Evolutionary conservation across 176 grass and related monocot genomes (phyloP).

Genomic region (Oropetium thomaeum): DNA sequence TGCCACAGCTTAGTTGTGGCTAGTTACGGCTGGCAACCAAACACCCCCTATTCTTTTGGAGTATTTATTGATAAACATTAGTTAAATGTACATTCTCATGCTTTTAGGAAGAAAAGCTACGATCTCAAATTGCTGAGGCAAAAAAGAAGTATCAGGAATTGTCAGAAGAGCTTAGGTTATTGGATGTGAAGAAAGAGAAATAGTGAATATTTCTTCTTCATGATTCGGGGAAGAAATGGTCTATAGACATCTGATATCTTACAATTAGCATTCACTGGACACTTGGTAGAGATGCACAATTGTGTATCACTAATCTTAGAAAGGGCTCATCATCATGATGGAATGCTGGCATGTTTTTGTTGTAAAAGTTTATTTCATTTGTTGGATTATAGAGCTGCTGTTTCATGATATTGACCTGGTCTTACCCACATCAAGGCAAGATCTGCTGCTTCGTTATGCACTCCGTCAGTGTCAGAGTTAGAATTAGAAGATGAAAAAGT

Average conservation of each 20-base stretch:
- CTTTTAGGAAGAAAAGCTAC: conserved; percentile 72
- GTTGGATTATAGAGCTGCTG: conserved; percentile 6
- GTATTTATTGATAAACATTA: conserved; percentile 22
- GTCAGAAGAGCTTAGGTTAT: conserved; percentile 46
- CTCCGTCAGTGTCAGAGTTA: not conserved
- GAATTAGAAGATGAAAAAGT: not conserved
- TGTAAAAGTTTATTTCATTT: conserved; percentile 24
- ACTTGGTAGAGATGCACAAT: conserved; percentile 28
- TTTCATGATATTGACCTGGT: not conserved
- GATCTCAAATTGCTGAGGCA: conserved; percentile 55
- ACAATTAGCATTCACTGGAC: not conserved
- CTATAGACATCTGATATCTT: conserved; percentile 8
- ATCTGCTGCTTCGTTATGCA: not conserved
- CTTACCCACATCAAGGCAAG: not conserved
- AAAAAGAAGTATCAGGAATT: conserved; percentile 65
- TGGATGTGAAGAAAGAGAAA: conserved; percentile 69
- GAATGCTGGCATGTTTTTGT: not conserved
- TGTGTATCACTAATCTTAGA: conserved; percentile 33
- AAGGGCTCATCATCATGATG: not conserved
- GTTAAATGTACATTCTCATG: conserved; percentile 28
- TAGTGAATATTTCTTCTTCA: conserved; percentile 10
- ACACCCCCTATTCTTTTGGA: too few relatives aligned
- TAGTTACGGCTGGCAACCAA: too few relatives aligned
- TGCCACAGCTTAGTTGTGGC: too few relatives aligned
- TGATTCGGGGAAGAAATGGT: conserved; percentile 20